Evolutionary conservation across 1,284 basidiomycete genomes (phyloP), one percentile per base, ranked within the genome.

Genomic region (Apiotrichum mycotoxinovorans): DNA sequence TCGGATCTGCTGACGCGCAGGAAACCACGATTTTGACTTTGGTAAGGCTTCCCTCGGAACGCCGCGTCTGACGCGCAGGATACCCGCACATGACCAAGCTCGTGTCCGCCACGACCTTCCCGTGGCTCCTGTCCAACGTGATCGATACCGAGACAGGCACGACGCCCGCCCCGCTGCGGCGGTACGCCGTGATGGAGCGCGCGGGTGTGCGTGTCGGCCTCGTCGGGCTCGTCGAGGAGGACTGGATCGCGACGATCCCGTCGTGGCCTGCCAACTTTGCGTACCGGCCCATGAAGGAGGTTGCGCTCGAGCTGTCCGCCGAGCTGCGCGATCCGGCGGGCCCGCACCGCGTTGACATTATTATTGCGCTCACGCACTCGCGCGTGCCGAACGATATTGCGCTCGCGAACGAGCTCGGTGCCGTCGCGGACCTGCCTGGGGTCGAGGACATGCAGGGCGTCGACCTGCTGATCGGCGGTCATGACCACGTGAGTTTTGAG

Each of bases 11-110:
- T 46, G 45, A 35, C 17, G 34, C 4, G 25, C 56, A 87, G 87
- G 88, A 10, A 91, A 91, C 69, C 89, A 91, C 66, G 89, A 91
- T 70, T 89, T 90, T 71, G 88, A 90, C 71, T 89, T 89, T 55
- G 75, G 69, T 70, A 20, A 41, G 40, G 20, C 54, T 56, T 7
- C 11, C 17, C 38, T 18, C 22, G 22, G 26, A 12, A 33, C 58
- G n/a, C n/a, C n/a, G n/a, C n/a, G n/a, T n/a, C 59, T 47, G 37
- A 60, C 40, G 11, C n/a, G 18, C 51, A 89, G 88, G 89, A 44
- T 91, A 88, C 67, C 87, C 87, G 3, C 89, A 92, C 70, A 80
- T 92, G 35, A 83, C 83, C 15, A 86, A 86, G 65, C 80, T 93
- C 23, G 84, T 91, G 56, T 66, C 83, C 63, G 82, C 85, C 58